Base-by-base conservation (phyloP, 2,329 filamentous ascomycete genomes). In the Alternaria burnsii region DNA sequence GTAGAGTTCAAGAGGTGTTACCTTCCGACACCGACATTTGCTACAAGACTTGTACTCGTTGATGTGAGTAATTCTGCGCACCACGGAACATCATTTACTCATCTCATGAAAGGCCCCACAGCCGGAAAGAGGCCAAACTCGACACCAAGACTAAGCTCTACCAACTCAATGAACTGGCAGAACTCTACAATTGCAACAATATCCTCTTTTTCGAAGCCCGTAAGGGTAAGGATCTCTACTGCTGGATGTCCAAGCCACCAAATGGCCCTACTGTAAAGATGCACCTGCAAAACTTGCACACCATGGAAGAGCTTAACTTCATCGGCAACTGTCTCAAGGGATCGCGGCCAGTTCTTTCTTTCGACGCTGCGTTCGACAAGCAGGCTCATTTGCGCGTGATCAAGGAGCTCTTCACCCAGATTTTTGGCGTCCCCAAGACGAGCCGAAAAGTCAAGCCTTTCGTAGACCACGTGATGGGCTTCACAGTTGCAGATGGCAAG, bases 321-420 rank as follows among this genome's bases (percentile, higher is more conserved):
- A 94, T 93, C 16, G 95, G 95, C 55, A 99, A 99, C 83, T 97
- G 94, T 61, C 83, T 98, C 63, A 97, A 97, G 81, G 95, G 95
- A 60, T 95, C 92, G 28, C 86, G 95, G 36, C 94, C 95, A 1
- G 84, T 99, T 40, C 88, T 99, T 58, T 95, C 92, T 36, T 99
- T 99, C 78, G 95, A 98, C 77, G 87, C 88, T 54, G 87, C 88
- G 18, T 99, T 99, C 80, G 92, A 96, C 62, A 86, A 86, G 68
- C 86, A 92, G 71, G 91, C 93, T 2, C 89, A 97, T 74, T 88
- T 96, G 56, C 86, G 86, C 65, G 84, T 97, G 66, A 88, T 98
- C 74, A 94, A 96, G 79, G 94, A 98, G 79, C 86, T 98, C 69
- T 90, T 99, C 75, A 86, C 90, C 14, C 94, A 97, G 72, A 91